These are phyloP conservation scores for Chalara sp. DNA, from an alignment of 2,329 filamentous ascomycete species.

Conservation along the genomic window DNA sequence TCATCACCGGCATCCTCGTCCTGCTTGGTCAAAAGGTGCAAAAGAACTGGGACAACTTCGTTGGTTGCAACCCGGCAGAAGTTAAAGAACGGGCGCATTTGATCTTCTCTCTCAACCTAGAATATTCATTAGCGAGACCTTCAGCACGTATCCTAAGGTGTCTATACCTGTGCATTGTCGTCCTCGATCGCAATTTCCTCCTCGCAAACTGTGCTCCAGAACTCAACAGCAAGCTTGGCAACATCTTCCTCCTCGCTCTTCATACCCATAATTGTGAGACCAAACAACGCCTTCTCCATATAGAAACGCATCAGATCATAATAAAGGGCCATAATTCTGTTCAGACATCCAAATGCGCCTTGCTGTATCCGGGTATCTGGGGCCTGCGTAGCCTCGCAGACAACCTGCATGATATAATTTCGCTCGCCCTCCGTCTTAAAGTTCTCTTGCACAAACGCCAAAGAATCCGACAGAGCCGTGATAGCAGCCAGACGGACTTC, in stretches of 20 bases:
- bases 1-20: slow-evolving; percentile 96
- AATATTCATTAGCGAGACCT: background rate
- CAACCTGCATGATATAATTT: slow-evolving; percentile 99
- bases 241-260: slow-evolving; percentile 97
- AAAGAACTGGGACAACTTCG: slow-evolving; percentile 88
- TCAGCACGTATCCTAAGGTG: background rate
- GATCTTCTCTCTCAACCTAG: slow-evolving; percentile 23
- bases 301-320: slow-evolving; percentile 99
- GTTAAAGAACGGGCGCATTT: slow-evolving; percentile 90
- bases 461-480: slow-evolving; percentile 86
- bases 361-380: slow-evolving; percentile 87
- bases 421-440: slow-evolving; percentile 99
- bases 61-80: slow-evolving; percentile 88
- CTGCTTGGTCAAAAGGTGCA: slow-evolving; percentile 87
- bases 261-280: slow-evolving; percentile 96
- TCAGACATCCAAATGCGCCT: slow-evolving; percentile 92
- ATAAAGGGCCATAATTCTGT: slow-evolving; percentile 97
- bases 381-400: slow-evolving; percentile 97
- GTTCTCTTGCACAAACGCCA: slow-evolving; percentile 96
- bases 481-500: slow-evolving; percentile 93
- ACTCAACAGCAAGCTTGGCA: slow-evolving; percentile 94
- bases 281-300: slow-evolving; percentile 99
- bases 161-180: slow-evolving; percentile 72
- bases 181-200: slow-evolving; percentile 98
- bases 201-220: slow-evolving; percentile 99